A percentile compares a stretch with the other conserved stretches of the same genome.
These are phyloP conservation scores for Penicillium cataractarum DNA, from an alignment of 495 filamentous ascomycete species.

Conservation along the genomic window DNA sequence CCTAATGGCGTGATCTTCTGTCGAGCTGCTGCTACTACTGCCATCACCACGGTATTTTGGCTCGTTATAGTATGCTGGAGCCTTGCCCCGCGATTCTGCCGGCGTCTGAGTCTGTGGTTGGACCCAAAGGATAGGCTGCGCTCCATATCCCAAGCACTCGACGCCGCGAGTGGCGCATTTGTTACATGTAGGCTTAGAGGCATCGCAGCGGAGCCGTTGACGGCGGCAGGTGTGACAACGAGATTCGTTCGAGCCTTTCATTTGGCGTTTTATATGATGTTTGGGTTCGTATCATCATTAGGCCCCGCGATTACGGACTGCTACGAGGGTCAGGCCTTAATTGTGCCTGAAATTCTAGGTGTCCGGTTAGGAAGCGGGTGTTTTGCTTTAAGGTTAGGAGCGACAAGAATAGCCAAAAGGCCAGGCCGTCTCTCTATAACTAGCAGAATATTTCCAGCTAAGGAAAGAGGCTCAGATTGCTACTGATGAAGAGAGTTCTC, in stretches of 20 bases:
- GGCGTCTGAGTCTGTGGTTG: background rate
- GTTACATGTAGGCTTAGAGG: background rate
- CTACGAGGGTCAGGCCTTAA: too few species aligned
- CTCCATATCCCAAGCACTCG: background rate
- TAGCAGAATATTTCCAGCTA: too few species aligned
- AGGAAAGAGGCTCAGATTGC: too few species aligned
- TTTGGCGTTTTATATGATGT: background rate
- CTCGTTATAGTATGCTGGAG: background rate
- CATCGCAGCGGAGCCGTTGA: background rate
- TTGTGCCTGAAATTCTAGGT: too few species aligned
- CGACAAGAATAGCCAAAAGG: too few species aligned
- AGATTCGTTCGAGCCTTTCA: background rate
- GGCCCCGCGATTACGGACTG: too few species aligned
- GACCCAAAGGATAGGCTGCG: background rate
- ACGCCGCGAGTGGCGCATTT: background rate
- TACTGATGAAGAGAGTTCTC: too few species aligned
- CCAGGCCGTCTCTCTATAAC: too few species aligned
- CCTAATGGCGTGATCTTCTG: background rate
- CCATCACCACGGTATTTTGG: background rate
- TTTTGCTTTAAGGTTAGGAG: too few species aligned
- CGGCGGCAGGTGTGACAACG: background rate
- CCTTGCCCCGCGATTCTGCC: background rate
- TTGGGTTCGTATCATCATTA: background rate
- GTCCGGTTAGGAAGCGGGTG: too few species aligned
- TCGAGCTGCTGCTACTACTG: background rate